Evolutionary conservation across 2,329 filamentous ascomycete genomes (phyloP).

Genomic region (Pezicula radicicola): DNA sequence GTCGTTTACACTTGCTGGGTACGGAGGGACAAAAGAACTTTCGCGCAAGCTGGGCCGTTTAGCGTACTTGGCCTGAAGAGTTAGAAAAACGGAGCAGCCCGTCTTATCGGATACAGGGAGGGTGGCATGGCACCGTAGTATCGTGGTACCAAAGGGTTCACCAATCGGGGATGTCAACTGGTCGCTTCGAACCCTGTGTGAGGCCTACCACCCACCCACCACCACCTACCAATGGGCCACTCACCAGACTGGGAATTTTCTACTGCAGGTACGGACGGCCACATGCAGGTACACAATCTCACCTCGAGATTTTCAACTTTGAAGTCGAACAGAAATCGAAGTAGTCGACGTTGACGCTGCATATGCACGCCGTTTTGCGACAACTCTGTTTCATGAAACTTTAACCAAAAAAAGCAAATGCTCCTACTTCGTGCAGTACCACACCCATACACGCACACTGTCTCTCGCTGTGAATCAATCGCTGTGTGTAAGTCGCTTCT

Average conservation of each 20-base stretch:
- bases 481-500: constrained; percentile 12
- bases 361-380: not conserved
- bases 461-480: constrained; percentile 3
- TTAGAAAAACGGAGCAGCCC: not conserved
- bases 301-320: too few relatives aligned
- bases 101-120: constrained; percentile 7
- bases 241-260: too few relatives aligned
- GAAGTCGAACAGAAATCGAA: not conserved
- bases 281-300: too few relatives aligned
- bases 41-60: not conserved
- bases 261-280: too few relatives aligned
- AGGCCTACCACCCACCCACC: too few relatives aligned
- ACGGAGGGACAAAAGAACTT: too few relatives aligned
- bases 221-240: too few relatives aligned
- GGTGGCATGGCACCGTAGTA: too few relatives aligned
- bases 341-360: not conserved
- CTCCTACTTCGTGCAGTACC: not conserved
- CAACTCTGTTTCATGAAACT: not conserved
- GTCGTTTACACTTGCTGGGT: too few relatives aligned
- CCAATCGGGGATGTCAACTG: constrained; percentile 1
- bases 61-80: not conserved
- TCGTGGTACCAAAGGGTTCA: not conserved
- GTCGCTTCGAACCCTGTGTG: too few relatives aligned
- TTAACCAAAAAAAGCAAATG: not conserved
- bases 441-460: not conserved